Percentiles rank a stretch among this genome's conserved stretches.
Conservation (phyloP, 2,329 filamentous ascomycete species). For the Leptographium lundbergii region DNA sequence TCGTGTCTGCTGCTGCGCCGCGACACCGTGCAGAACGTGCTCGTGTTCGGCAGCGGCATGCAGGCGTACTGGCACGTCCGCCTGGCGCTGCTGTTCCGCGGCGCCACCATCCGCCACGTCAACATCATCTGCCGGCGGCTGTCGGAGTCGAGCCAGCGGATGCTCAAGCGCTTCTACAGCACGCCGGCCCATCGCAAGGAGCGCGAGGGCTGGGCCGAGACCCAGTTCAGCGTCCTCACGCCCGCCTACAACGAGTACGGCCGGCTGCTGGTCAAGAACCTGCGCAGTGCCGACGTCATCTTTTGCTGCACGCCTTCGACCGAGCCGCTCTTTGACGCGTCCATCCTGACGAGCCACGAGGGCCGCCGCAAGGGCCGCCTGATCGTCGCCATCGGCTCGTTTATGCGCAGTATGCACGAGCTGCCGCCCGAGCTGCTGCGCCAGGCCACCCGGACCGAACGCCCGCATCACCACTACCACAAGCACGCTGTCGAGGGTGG, state of each 20-base stretch:
- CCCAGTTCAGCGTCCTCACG: conserved; percentile 58
- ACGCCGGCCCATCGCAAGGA: conserved; percentile 31
- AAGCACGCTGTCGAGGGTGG: conserved; percentile 52
- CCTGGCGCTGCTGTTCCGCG: conserved; percentile 63
- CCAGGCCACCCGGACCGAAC: conserved; percentile 37
- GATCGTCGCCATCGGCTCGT: conserved; percentile 60
- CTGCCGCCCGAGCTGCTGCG: conserved; percentile 64
- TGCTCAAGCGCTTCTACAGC: conserved; percentile 40
- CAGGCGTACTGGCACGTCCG: conserved; percentile 95
- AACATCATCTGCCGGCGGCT: conserved; percentile 73
- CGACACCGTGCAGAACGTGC: conserved; percentile 57
- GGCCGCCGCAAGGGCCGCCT: conserved; percentile 58
- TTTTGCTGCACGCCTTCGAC: conserved; percentile 78
- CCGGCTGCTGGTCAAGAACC: conserved; percentile 55
- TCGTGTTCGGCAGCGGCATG: conserved; percentile 76
- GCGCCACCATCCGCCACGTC: conserved; percentile 59
- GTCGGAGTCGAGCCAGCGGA: conserved; percentile 38
- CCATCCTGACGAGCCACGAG: conserved; percentile 59
- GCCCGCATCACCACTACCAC: conserved; percentile 45
- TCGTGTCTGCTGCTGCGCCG: conserved; percentile 54
- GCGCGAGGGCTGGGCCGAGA: conserved; percentile 48
- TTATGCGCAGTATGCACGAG: conserved; percentile 65
- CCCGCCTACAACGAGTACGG: conserved; percentile 56
- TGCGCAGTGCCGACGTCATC: conserved; percentile 64
- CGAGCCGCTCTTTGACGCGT: conserved; percentile 60